Percentiles rank a stretch among this genome's conserved stretches.
phyloP scores from a whole-genome alignment of 1,284 basidiomycete species.

The Irpex sp. region DNA sequence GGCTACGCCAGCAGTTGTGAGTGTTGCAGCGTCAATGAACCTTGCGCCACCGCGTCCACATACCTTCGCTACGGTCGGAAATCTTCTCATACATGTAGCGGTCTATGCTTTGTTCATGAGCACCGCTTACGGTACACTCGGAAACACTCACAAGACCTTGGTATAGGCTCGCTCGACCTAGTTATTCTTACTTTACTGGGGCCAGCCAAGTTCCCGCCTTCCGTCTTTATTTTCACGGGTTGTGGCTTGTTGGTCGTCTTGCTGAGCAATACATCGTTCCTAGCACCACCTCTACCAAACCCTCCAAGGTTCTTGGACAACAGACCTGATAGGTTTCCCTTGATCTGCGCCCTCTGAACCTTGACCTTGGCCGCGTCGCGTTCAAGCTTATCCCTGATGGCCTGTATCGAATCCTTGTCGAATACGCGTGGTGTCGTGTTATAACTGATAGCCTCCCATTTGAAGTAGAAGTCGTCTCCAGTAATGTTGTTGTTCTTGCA shows the following conservation, averaged over 20 bases:
- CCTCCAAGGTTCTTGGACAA: slow-evolving; percentile 16
- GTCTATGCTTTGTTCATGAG: slow-evolving; percentile 44
- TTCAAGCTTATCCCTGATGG: slow-evolving; percentile 52
- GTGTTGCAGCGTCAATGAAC: background rate
- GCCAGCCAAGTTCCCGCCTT: slow-evolving; percentile 24
- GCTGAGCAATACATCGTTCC: slow-evolving; percentile 1
- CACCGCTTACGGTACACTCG: background rate
- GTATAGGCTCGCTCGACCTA: slow-evolving; percentile 13
- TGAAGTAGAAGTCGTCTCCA: slow-evolving; percentile 60
- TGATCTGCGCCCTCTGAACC: slow-evolving; percentile 1
- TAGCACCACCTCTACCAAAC: background rate
- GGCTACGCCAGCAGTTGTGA: slow-evolving; percentile 33
- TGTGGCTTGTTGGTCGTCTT: slow-evolving; percentile 11
- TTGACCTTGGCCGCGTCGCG: slow-evolving; percentile 38
- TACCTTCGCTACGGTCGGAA: slow-evolving; percentile 78
- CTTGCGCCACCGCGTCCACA: slow-evolving; percentile 11
- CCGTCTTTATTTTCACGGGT: background rate
- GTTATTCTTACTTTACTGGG: slow-evolving; percentile 41
- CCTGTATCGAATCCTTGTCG: slow-evolving; percentile 45
- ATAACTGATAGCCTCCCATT: slow-evolving; percentile 59
- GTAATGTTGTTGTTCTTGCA: slow-evolving; percentile 62
- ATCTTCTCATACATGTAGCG: slow-evolving; percentile 94
- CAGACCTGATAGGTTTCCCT: slow-evolving; percentile 7
- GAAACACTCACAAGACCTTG: slow-evolving; percentile 48
- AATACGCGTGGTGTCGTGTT: slow-evolving; percentile 36